Conservation (phyloP, 371 early-diverging fungal genomes). For the Haplosporangium sp. region DNA sequence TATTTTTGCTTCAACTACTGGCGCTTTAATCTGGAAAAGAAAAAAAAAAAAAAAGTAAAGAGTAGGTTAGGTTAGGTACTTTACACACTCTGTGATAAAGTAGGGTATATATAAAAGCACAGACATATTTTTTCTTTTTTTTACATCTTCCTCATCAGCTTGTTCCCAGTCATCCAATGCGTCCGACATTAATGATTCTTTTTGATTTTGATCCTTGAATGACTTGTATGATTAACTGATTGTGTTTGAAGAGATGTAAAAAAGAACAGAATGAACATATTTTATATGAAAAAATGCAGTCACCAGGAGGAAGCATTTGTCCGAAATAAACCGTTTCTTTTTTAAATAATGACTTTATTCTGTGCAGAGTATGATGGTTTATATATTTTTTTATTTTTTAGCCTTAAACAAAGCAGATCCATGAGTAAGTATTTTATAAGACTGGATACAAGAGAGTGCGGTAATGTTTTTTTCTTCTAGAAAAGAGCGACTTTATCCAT, state of each 20-base stretch:
- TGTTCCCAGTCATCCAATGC: constrained; percentile 33
- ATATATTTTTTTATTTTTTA: too few relatives aligned
- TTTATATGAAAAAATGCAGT: neutral
- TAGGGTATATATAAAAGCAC: too few relatives aligned
- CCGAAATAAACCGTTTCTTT: neutral
- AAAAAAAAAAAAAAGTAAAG: neutral
- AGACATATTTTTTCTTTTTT: too few relatives aligned
- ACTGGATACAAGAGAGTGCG: too few relatives aligned
- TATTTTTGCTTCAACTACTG: constrained; percentile 1
- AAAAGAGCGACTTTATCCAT: too few relatives aligned
- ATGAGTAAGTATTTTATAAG: too few relatives aligned
- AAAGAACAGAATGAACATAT: neutral
- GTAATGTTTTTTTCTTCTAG: neutral
- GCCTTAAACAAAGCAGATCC: too few relatives aligned
- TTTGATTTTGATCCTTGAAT: neutral
- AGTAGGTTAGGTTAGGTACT: too few relatives aligned
- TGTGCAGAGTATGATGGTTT: neutral
- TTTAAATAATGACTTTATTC: neutral
- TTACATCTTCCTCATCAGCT: constrained; percentile 21
- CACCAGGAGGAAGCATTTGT: neutral
- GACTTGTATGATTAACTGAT: neutral
- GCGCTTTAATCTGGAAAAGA: constrained; percentile 7
- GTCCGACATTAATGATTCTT: constrained; percentile 10
- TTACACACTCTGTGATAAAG: too few relatives aligned
- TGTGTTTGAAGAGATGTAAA: neutral